Base-by-base conservation (phyloP, 176 grass and related monocot species). In the Thinopyrum elongatum region DNA sequence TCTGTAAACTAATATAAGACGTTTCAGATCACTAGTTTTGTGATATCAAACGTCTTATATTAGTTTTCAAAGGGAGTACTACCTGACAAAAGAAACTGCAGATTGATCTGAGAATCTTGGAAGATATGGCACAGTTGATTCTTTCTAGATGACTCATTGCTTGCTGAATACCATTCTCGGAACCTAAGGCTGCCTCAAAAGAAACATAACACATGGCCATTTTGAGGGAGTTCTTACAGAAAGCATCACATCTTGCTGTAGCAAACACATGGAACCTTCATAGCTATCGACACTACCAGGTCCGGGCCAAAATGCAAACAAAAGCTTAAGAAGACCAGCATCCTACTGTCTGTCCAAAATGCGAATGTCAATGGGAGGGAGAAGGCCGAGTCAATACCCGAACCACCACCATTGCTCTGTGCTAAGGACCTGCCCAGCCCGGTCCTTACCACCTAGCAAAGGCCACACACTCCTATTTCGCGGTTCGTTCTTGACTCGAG, bases 401-500 rank as follows among this genome's bases (percentile, higher is more conserved):
- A 98, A 98, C 96, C 96, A 98, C 92, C 92, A 91, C 93, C 96
- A 92, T 95, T 95, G 96, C 96, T 94, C 65, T 66, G 86, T 91
- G 86, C 62, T 86, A 92, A 91, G 80, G 77, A 86, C 78, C 70
- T 78, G 74, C 71, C 12, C 60, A 59, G 26, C 82, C 36, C 22
- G 25, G 69, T 78, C 86, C 93, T 92, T 86, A 90, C 76, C 92
- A 92, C 92, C 78, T 74, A 98, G 94, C 97, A 94, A 94, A 91
- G 97, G 92, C 84, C 21, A 49, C 47, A 46, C 51, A 33, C 41
- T 51, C 58, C 11, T 35, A 71, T 82, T 73, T 19, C 64, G 76
- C 79, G 96, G 96, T 98, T 95, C 93, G 96, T 95, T 98, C 96
- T 98, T 94, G 96, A 98, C 96, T 98, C 93, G 1, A 70, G 83